Conservation (phyloP, 768 basidiomycete genomes). For the Butyriboletus loyo region DNA sequence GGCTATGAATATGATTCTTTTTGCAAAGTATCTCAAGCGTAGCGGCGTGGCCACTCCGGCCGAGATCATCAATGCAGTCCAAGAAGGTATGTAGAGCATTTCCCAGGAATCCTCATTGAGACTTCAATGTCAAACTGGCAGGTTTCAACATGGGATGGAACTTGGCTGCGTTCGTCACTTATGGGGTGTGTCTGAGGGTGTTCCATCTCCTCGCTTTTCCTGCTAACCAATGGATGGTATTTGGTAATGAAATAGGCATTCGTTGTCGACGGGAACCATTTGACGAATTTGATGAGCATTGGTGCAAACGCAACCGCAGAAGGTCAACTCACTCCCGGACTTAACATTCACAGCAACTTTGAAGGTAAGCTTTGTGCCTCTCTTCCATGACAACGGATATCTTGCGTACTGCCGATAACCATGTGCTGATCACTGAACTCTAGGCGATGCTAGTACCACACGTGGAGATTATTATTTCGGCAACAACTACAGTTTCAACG, state of each 20-base stretch:
- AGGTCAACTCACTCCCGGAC: slow-evolving; percentile 7
- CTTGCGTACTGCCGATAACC: not conserved
- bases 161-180: too few relatives aligned
- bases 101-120: too few relatives aligned
- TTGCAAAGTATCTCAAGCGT: slow-evolving; percentile 17
- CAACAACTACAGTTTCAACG: slow-evolving; percentile 24
- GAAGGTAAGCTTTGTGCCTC: slow-evolving; percentile 11
- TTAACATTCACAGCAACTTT: slow-evolving; percentile 22
- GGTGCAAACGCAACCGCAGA: slow-evolving; percentile 20
- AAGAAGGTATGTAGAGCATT: slow-evolving; percentile 13
- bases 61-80: slow-evolving; percentile 24
- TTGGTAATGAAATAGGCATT: slow-evolving; percentile 14
- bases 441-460: slow-evolving; percentile 27
- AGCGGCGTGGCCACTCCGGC: slow-evolving; percentile 20
- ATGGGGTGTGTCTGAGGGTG: too few relatives aligned
- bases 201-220: too few relatives aligned
- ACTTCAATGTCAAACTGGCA: too few relatives aligned
- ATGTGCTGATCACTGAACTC: not conserved
- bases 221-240: too few relatives aligned
- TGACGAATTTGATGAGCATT: slow-evolving; percentile 28
- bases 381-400: not conserved
- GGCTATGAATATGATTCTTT: not conserved
- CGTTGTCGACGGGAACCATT: slow-evolving; percentile 26
- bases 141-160: too few relatives aligned
- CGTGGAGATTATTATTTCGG: slow-evolving; percentile 26